Conservation (phyloP, 306 rosid species). For the Gastrolobium bilobum region DNA sequence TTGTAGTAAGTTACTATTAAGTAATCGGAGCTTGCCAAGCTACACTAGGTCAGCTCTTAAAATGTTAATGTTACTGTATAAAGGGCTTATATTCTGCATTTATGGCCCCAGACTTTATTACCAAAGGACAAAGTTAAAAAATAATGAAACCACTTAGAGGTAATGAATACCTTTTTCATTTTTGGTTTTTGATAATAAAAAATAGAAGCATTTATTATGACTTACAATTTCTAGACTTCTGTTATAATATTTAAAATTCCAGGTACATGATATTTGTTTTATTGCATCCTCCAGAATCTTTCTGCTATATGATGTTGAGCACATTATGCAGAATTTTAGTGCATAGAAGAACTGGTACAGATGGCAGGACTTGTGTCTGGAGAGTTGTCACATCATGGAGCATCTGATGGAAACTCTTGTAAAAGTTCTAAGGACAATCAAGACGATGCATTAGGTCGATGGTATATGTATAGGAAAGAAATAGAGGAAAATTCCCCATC, state of each 20-base stretch:
- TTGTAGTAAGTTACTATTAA: neutral
- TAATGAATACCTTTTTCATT: neutral
- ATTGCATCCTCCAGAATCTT: constrained; percentile 48
- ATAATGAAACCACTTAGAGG: neutral
- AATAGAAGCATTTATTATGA: constrained; percentile 5
- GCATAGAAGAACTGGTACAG: constrained; percentile 37
- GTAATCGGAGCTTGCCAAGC: constrained; percentile 7
- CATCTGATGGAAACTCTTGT: constrained; percentile 48
- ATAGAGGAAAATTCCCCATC: constrained; percentile 94
- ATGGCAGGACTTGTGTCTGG: constrained; percentile 60
- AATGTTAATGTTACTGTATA: constrained; percentile 21
- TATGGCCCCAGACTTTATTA: constrained; percentile 9
- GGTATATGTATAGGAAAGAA: constrained; percentile 88
- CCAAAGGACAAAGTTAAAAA: constrained; percentile 11
- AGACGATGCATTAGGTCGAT: constrained; percentile 56
- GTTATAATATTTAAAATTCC: constrained; percentile 29
- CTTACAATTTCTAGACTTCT: constrained; percentile 20
- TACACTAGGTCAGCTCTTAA: neutral
- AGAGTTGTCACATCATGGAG: constrained; percentile 50
- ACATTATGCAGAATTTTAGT: constrained; percentile 41
- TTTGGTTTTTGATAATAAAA: constrained; percentile 1
- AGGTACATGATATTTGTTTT: constrained; percentile 34
- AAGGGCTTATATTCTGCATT: constrained; percentile 13
- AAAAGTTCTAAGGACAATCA: constrained; percentile 50
- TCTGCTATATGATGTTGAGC: constrained; percentile 49